Evolutionary conservation across 208 protist species (phyloP), one percentile per base, ranked within the genome.

Genomic region (Jaenimonas drosophilae): DNA sequence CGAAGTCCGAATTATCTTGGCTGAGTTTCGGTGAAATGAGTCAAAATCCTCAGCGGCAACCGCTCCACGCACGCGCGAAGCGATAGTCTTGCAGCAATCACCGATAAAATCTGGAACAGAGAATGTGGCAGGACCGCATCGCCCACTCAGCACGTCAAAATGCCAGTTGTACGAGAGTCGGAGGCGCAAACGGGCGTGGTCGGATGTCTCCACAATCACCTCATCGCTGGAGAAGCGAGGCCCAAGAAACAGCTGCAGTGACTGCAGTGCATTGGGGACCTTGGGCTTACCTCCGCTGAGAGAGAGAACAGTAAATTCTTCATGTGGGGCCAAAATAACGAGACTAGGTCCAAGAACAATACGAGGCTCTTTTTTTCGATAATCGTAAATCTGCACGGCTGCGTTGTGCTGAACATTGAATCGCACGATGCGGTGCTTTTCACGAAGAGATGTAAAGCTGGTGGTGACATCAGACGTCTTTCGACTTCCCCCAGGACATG

Each of bases 121-220:
- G 65, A 97, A 97, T 65, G 28, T 79, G 84, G 14, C 59, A 46
- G 29, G 66, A 64, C 7, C 59, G 56, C 23, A 69, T 64, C 30
- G 42, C 49, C 28, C 47, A 51, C 47, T 87, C 61, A n/a, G n/a
- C 5, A 92, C 59, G 26, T 96, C 84, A 45, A 98, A 97, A 37
- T 95, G 49, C 96, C 97, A 99, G 70, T 98, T 98, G 75, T 99
- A 99, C 27, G 91, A 91, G 0, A 98, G 68, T 19, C 91, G 76
- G 20, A 99, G 66, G 21, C 69, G 60, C 19, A 99, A 76, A 20
- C 94, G 74, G 7, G 96, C 93, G 70, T 98, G 96, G 56, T 98
- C 97, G 26, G 77, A 79, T 0, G 97, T 99, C 75, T 98, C 96
- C 4, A 99, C 94, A 21, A 79, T 69, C 63, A 98, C 70, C 4